Base-by-base conservation (phyloP, 202 grass and related monocot genomes). In the Zoysia matrella region DNA sequence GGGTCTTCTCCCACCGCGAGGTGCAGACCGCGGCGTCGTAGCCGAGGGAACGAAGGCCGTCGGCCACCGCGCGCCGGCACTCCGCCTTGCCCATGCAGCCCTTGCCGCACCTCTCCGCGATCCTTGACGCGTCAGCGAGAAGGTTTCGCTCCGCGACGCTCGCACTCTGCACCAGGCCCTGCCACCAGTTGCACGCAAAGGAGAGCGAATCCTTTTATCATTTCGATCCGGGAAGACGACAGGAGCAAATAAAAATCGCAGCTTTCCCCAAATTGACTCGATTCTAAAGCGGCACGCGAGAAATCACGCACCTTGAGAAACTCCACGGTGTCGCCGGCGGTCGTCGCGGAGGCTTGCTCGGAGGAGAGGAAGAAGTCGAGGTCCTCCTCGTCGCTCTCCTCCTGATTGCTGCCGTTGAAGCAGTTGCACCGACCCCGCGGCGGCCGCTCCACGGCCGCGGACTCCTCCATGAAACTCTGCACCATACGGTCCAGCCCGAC, bases 401-500 rank as follows among this genome's bases (percentile, higher is more conserved):
- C 91, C 60, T 87, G 89, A 66, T 98, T 90, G 84, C 88, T 91
- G 57, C 92, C 87, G 65, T 98, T 98, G 42, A 98, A 98, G 89
- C 95, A 98, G 85, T 95, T 98, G 63, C 95, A 98, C 42, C 95
- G 86, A 4, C 92, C 85, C 3, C 89, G 80, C 10, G 82, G 80
- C 7, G 95, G 95, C 6, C 90, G 87, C 76, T 95, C 93, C 13
- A 82, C 83, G 39, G 75, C 65, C 52, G 83, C 75, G 22, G 88
- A 44, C 3, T 98, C 92, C 85, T 98, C 95, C 80, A 93, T 91
- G 87, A 93, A 98, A 85, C 87, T 95, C 58, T 95, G 83, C 74
- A 98, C 87, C 95, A 98, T 95, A 76, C 78, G 83, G 90, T 98
- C 92, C 12, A 98, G 87, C 64, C 82, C 86, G 36, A 91, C 85